A percentile compares a stretch with the other conserved stretches of the same genome.
phyloP scores from a whole-genome alignment of 2,329 filamentous ascomycete genomes.

The Colletotrichum brevisporum region DNA sequence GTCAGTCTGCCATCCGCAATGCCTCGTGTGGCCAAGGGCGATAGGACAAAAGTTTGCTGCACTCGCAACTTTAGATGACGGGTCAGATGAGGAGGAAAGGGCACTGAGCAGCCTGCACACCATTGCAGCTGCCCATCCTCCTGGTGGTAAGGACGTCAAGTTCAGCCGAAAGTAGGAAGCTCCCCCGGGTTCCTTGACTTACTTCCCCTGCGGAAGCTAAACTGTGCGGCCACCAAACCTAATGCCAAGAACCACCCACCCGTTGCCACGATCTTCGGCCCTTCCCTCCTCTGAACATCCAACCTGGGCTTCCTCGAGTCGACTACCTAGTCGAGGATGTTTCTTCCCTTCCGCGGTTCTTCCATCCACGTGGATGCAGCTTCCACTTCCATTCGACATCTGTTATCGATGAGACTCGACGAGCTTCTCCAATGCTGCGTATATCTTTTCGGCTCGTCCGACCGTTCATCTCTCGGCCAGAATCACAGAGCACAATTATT shows the following conservation, averaged over 20 bases:
- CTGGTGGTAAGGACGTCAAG: neutral
- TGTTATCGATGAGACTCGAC: neutral
- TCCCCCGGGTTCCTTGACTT: neutral
- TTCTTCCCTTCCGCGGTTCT: neutral
- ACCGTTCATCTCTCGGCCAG: no score
- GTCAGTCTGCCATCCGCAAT: neutral
- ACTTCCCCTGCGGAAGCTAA: neutral
- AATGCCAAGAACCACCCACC: neutral
- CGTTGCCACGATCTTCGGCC: neutral
- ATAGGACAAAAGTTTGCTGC: neutral
- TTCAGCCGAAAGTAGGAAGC: neutral
- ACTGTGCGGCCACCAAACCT: neutral
- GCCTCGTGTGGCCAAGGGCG: no score
- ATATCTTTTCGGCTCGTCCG: neutral
- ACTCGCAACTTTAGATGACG: neutral
- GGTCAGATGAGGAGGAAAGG: neutral
- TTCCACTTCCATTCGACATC: neutral
- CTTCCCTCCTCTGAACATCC: neutral
- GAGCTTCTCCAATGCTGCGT: neutral
- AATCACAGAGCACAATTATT: no score
- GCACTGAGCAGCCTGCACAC: no score
- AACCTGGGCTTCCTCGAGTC: neutral
- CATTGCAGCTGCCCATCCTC: no score
- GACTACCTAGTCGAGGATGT: neutral
- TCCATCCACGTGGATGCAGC: neutral